Percentiles rank a stretch among this genome's conserved stretches.
Evolutionary conservation across 1,284 basidiomycete genomes (phyloP).

Genomic region (Lentinula novae-zelandiae): DNA sequence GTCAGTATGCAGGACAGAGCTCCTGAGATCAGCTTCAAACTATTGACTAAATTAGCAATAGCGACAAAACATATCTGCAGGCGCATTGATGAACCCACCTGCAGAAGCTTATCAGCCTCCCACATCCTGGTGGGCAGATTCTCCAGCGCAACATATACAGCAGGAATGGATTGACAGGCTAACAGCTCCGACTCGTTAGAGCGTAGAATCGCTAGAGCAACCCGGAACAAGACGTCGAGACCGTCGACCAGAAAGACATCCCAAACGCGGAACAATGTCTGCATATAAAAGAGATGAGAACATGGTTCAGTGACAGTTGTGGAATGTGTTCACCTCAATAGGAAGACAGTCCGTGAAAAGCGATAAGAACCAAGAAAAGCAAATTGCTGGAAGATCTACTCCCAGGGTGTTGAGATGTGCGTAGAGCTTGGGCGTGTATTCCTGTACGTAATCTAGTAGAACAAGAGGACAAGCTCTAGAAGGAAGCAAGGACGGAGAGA

Average conservation of each 20-base stretch:
- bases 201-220: constrained; percentile 85
- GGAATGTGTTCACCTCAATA: constrained; percentile 67
- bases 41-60: constrained; percentile 23
- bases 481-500: constrained; percentile 78
- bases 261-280: constrained; percentile 90
- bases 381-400: constrained; percentile 91
- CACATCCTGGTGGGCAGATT: constrained; percentile 89
- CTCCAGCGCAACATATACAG: constrained; percentile 84
- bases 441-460: constrained; percentile 81
- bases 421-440: constrained; percentile 73
- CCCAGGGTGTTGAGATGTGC: constrained; percentile 76
- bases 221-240: constrained; percentile 86
- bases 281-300: constrained; percentile 8
- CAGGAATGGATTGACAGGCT: constrained; percentile 77
- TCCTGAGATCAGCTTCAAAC: constrained; percentile 69
- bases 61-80: neutral
- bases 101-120: constrained; percentile 86
- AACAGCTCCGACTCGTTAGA: constrained; percentile 82
- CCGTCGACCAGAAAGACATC: constrained; percentile 97
- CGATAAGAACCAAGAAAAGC: constrained; percentile 97
- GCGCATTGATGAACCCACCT: constrained; percentile 44
- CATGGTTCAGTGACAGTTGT: neutral
- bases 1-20: constrained; percentile 64
- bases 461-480: constrained; percentile 94
- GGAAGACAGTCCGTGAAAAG: constrained; percentile 96